Base-by-base conservation (phyloP, 2,329 filamentous ascomycete species). In the Colletotrichum cuscutae region DNA sequence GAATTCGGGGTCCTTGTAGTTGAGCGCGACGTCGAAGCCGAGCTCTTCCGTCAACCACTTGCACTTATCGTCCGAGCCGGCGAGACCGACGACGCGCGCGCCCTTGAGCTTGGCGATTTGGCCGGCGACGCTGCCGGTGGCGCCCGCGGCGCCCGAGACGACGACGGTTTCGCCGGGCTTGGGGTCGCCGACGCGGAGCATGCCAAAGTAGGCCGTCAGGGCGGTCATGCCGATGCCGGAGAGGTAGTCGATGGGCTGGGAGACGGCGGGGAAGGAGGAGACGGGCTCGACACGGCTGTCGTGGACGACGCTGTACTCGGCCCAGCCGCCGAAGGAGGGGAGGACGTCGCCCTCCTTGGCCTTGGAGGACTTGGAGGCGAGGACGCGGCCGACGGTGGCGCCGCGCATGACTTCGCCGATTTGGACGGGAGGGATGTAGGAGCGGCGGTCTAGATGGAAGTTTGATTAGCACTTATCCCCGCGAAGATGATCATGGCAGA, bases 31-130 rank as follows among this genome's bases (percentile, higher is more conserved):
- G 77, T 94, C 92, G 72, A 92, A 93, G 1, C 92, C 91, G 28
- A 94, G 82, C 77, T 91, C 89, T 73, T 89, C 82, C 3, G 84
- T 87, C 74, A 95, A 80, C 87, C 92, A 94, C 62, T 84, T 81
- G 76, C 90, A 93, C 83, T 94, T 94, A 49, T 92, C 90, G 46
- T 90, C 87, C 66, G 86, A 88, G 0, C 92, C 92, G 0, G 91
- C 91, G 74, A 94, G 86, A 7, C 92, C 92, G 26, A 93, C 81
- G 13, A 94, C 89, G 3, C 86, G 76, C 60, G 83, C 83, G 13
- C 92, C 93, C 81, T 91, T 90, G 65, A 94, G 83, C 85, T 94
- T 95, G 22, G 93, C 92, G 76, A 95, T 94, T 82, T 96, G 94
- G 0, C 92, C 93, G 0, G 90, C 93, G 1, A 95, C 89, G 78